Base-by-base conservation (phyloP, 202 grass and related monocot species). In the Eragrostis tef region DNA sequence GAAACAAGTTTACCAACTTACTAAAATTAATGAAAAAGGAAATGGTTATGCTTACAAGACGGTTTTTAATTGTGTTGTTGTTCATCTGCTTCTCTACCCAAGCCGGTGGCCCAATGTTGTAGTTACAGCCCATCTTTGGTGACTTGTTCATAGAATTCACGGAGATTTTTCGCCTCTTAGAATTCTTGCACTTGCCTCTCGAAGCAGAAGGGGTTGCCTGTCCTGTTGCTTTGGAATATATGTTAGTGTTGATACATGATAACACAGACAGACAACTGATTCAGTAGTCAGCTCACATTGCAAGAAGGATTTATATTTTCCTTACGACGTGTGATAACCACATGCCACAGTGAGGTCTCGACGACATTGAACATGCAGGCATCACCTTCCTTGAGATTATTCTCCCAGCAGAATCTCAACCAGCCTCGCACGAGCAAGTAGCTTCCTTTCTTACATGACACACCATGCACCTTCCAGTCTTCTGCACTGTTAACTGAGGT, bases 41-140 rank as follows among this genome's bases (percentile, higher is more conserved):
- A 59, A 80, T 45, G 16, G 11, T 49, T 39, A 19, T 57, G 26
- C 77, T 86, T 81, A 81, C 84, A 67, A 51, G 15, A 58, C 0
- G 0, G 5, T 0, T 0, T 27, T 42, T 5, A 59, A 86, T 26
- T 0, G 20, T 12, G 7, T 5, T 16, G 9, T 0, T 4, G 27
- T 7, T 86, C 5, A 68, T 69, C 36, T 24, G 5, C 66, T 69
- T 22, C 66, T 43, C 13, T 69, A 69, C 29, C 77, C 49, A 86
- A 3, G 50, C 22, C 11, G 10, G 42, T 4, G 60, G 42, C 9
- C 47, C 48, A 46, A 46, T 80, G 3, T 58, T 20, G 5, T 69
- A 45, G 10, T 46, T 11, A 46, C 19, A 57, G n/a, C 5, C 24
- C 13, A 0, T n/a, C 9, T n/a, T 6, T 6, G 65, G 15, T 15